A percentile compares a stretch with the other conserved stretches of the same genome.
These are phyloP conservation scores for Tremella fuciformis DNA, from an alignment of 768 basidiomycete genomes.

Conservation along the genomic window DNA sequence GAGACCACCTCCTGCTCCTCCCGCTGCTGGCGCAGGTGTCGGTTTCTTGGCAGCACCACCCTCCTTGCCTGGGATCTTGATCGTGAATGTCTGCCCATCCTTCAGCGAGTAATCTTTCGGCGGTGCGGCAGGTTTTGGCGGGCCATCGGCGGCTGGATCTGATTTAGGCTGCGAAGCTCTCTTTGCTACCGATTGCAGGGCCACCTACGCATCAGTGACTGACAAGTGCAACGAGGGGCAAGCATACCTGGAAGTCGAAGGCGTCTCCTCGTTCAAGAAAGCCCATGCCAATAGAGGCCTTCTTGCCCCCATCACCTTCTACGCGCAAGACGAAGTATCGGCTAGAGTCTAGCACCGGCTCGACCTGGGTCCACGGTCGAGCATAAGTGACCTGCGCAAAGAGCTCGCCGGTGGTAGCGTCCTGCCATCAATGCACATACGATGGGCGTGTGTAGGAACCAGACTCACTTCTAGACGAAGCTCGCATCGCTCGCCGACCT, in stretches of 20 bases:
- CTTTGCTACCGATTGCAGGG: slow-evolving; percentile 54
- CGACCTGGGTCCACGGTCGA: slow-evolving; percentile 73
- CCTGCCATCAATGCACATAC: slow-evolving; percentile 17
- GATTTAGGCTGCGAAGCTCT: slow-evolving; percentile 56
- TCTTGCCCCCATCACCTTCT: slow-evolving; percentile 73
- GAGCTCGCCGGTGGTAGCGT: slow-evolving; percentile 57
- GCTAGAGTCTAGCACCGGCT: slow-evolving; percentile 91
- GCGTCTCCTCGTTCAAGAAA: slow-evolving; percentile 80
- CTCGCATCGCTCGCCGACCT: slow-evolving; percentile 66
- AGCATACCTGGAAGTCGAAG: slow-evolving; percentile 80
- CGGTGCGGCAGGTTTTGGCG: slow-evolving; percentile 69
- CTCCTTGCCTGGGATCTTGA: slow-evolving; percentile 70
- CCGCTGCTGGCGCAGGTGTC: background rate
- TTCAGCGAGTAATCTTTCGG: slow-evolving; percentile 93
- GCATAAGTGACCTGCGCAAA: slow-evolving; percentile 87
- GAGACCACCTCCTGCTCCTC: slow-evolving; percentile 32
- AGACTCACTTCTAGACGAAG: slow-evolving; percentile 74
- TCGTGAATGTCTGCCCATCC: slow-evolving; percentile 91
- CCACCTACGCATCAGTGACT: slow-evolving; percentile 54
- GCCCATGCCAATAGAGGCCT: slow-evolving; percentile 91
- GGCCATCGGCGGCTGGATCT: slow-evolving; percentile 58
- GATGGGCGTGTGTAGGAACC: background rate
- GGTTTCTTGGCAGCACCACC: slow-evolving; percentile 7
- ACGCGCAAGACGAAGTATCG: slow-evolving; percentile 91
- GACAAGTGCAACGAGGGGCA: background rate